Base-by-base conservation (phyloP, 352 stramenopile genomes). In the Lagenidium giganteum region DNA sequence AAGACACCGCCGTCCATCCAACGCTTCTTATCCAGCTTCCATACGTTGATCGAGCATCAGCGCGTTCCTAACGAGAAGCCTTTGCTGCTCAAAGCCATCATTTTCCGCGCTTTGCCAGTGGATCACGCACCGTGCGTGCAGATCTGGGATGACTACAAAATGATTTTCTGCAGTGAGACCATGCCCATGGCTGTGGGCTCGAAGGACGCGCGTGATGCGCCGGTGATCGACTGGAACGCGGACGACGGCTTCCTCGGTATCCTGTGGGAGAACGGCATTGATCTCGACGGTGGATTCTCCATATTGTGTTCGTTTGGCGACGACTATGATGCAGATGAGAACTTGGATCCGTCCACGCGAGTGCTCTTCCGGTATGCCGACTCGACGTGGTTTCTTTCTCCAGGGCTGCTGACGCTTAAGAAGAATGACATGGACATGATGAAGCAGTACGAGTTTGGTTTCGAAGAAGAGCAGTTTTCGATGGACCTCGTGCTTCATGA, bases 281-380 rank as follows among this genome's bases (percentile, higher is more conserved):
- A 85, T 25, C 37, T 93, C 42, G 74, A 90, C 38, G 79, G 82
- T 27, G 82, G 79, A 11, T 91, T 93, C 31, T 89, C 79, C 14
- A 79, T 93, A 38, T 51, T 93, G 32, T 90, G 78, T 36, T 93
- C 82, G 0, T 91, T 92, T 48, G 79, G 74, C 38, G 82, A 89
- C 25, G 73, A 80, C 17, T 87, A 89, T 31, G 73, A 83, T 27
- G 72, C 67, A 21, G 64, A 59, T 1, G 69, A 85, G 12, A 61
- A 69, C 0, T 32, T 76, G 21, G 81, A 93, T 31, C 64, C 70
- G 7, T 75, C 77, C 5, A 84, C 73, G 3, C 62, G 70, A 41
- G 78, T 93, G 25, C 54, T 90, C 0, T 93, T 93, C 31, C 65
- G 81, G 8, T 90, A 93, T 41, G 70, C 67, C 0, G 74, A 93